A percentile compares a stretch with the other conserved stretches of the same genome.
These are phyloP conservation scores for Hyaloperonospora arabidopsidis DNA, from an alignment of 352 stramenopile genomes.

Conservation along the genomic window DNA sequence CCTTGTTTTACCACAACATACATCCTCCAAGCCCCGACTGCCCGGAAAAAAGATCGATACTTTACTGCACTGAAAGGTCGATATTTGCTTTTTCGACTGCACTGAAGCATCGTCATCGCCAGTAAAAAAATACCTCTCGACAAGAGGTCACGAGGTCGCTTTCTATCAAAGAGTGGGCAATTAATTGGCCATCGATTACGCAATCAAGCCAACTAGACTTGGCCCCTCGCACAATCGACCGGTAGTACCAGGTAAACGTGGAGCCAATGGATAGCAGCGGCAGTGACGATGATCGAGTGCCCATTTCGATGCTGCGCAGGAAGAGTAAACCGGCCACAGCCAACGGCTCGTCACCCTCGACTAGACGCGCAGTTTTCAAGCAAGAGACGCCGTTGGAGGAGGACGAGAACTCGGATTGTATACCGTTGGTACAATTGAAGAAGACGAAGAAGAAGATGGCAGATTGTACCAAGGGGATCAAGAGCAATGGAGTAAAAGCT, in stretches of 20 bases:
- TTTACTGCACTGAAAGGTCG: no score
- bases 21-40: no score
- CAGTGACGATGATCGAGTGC: conserved; percentile 72
- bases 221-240: no score
- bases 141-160: no score
- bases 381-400: conserved; percentile 29
- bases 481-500: conserved; percentile 9
- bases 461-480: conserved; percentile 45
- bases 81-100: no score
- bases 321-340: conserved; percentile 30
- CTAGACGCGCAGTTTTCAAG: conserved; percentile 26
- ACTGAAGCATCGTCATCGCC: no score
- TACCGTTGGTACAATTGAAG: conserved; percentile 64
- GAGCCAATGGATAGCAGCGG: conserved; percentile 58
- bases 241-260: neutral
- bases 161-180: no score
- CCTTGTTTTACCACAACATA: no score
- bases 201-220: no score
- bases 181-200: no score
- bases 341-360: conserved; percentile 11
- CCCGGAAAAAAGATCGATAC: no score
- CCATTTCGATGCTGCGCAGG: conserved; percentile 63
- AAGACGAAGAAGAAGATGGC: conserved; percentile 73
- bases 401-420: conserved; percentile 71
- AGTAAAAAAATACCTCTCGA: no score